Percentiles rank a stretch among this genome's conserved stretches.
These are phyloP conservation scores for Auxenochlorella pyrenoidosa DNA, from an alignment of 139 green algal species.

Conservation along the genomic window DNA sequence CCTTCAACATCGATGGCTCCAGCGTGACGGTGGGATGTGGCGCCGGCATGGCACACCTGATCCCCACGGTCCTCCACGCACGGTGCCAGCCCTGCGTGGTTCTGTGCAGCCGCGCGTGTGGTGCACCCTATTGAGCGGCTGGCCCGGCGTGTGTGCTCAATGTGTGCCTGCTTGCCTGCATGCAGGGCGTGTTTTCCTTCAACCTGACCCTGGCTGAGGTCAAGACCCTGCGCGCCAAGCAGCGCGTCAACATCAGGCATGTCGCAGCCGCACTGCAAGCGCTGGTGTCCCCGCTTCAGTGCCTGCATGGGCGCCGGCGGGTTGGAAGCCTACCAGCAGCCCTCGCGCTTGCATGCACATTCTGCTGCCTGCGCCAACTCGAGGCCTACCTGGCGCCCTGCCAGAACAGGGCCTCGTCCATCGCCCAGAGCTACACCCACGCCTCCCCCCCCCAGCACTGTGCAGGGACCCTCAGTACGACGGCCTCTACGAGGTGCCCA, in stretches of 20 bases:
- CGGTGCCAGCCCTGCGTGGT: too few species aligned
- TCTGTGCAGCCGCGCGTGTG: too few species aligned
- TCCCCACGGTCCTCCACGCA: too few species aligned
- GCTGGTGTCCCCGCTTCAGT: too few species aligned
- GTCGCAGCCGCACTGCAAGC: neutral
- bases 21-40: neutral
- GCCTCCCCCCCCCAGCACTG: neutral
- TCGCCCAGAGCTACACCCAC: too few species aligned
- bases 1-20: slow-evolving; percentile 9
- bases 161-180: too few species aligned
- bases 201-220: slow-evolving; percentile 12
- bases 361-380: neutral
- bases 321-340: too few species aligned
- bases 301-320: too few species aligned
- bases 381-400: neutral
- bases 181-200: slow-evolving; percentile 13
- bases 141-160: too few species aligned
- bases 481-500: slow-evolving; percentile 32
- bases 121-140: too few species aligned
- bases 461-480: neutral
- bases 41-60: neutral
- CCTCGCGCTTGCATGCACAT: too few species aligned
- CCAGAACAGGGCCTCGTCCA: neutral
- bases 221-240: neutral
- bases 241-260: neutral